A percentile compares a stretch with the other conserved stretches of the same genome.
Evolutionary conservation across 2,329 filamentous ascomycete species (phyloP).

Genomic region (Microdochium nivale): DNA sequence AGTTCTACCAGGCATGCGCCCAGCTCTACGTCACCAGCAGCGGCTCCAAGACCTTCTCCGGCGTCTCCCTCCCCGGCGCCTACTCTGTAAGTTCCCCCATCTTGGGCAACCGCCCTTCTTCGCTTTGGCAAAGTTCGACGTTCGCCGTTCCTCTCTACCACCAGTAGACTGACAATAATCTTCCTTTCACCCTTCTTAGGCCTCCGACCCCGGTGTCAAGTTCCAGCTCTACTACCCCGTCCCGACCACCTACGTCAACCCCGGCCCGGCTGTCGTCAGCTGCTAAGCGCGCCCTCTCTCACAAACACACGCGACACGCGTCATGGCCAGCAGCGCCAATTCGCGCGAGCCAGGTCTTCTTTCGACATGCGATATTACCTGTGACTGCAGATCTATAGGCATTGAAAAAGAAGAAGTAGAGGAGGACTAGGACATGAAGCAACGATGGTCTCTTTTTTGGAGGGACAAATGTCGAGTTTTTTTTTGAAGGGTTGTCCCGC

Average conservation of each 20-base stretch:
- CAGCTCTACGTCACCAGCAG: conserved; percentile 19
- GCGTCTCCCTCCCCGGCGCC: conserved; percentile 16
- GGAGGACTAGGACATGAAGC: no score
- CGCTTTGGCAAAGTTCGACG: no score
- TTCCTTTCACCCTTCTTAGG: no score
- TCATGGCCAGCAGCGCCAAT: background rate
- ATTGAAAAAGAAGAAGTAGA: background rate
- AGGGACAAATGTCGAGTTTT: no score
- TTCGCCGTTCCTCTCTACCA: no score
- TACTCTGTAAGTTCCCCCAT: conserved; percentile 12
- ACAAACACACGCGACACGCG: background rate
- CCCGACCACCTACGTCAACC: conserved; percentile 25
- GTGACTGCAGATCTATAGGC: background rate
- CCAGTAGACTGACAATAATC: no score
- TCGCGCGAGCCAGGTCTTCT: no score
- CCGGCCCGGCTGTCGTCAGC: conserved; percentile 17
- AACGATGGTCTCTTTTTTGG: no score
- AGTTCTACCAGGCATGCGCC: conserved; percentile 21
- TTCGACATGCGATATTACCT: no score
- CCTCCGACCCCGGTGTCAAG: conserved; percentile 15
- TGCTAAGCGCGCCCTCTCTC: conserved; percentile 9
- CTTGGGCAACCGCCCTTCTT: no score
- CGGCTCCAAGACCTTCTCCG: conserved; percentile 17
- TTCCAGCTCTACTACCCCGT: conserved; percentile 24
- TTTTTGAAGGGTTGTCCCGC: no score